Evolutionary conservation across 1,284 basidiomycete genomes (phyloP), one percentile per base, ranked within the genome.

Genomic region (Microbotryomycetes sp.): DNA sequence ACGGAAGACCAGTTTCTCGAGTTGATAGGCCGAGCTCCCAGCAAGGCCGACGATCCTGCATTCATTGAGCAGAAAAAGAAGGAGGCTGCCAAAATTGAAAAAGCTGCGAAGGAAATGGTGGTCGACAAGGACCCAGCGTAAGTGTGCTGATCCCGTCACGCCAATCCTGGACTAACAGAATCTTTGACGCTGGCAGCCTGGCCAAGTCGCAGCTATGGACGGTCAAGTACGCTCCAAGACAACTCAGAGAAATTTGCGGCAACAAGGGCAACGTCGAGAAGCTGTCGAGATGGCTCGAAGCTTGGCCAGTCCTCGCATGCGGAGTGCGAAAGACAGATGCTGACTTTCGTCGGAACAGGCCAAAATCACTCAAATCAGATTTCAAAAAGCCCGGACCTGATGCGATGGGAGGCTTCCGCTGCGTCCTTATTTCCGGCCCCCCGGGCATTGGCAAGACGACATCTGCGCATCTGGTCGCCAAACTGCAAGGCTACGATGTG

Each of bases 381-480:
- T 97, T 97, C 78, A 97, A 91, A 77, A 96, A 94, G 73, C 91
- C 92, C 0, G 94, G 94, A 2, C 94, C 93, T 76, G 84, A 84
- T 64, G 91, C 85, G 0, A 88, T 88, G 83, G 91, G 91, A 66
- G 78, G 86, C 21, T 96, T 82, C 74, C 85, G 92, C 21, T 91
- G 91, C 3, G 82, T 97, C 1, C 78, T 99, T 62, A 85, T 98
- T 63, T 90, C 89, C 1, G 94, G 94, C 0, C 85, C 93, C 2
- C 94, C 94, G 4, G 94, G 96, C 2, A 96, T 97, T 60, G 94
- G 94, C 29, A 99, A 99, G 79, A 99, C 94, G 4, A 97, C 92
- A 0, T 88, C 89, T 62, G 94, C 94, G 1, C 94, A 98, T 76
- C 73, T 99, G 30, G 87, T 89, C 61, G 92, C 94, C 2, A 87